Evolutionary conservation across 805 yeast genomes (phyloP), one percentile per base, ranked within the genome.

Genomic region (Candida arabinofermentans): DNA sequence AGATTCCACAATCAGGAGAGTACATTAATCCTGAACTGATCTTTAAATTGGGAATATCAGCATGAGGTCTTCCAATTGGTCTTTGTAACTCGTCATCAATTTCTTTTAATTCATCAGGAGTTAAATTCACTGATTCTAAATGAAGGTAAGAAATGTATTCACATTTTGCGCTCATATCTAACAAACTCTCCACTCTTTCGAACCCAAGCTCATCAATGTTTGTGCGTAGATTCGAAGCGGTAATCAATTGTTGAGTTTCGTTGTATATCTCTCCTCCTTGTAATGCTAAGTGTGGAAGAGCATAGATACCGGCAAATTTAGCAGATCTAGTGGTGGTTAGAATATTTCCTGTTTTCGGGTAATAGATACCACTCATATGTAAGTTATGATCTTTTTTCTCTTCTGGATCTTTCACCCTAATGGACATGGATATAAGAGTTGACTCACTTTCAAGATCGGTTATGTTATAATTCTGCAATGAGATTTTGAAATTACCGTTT

Each of bases 1-100:
- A 57, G 2, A 83, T 55, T 0, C 90, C 95, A 67, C 98, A 90
- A 57, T 90, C 96, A 0, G 97, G 97, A 0, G 96, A 87, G 55
- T 86, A 89, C 16, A 87, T 44, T 12, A 87, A 47, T 6, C 83
- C 88, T 9, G 72, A 62, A 2, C 72, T 59, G 8, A 90, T 53
- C 24, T 64, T 65, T 14, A 90, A 49, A 0, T 61, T 53, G 0
- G 96, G 96, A 5, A 82, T 57, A 1, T 55, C 44, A 14, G 74
- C 71, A 13, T 81, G 72, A 2, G 96, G 96, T 46, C 85, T 67
- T 0, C 97, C 97, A n/a, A 75, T 57, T 1, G 96, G 97, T 47
- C 73, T 67, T 9, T 50, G 58, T 17, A 89, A 63, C 59, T 90
- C 98, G 27, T 77, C 72, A 50, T 90, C 96, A 24, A 90, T 78